A percentile compares a stretch with the other conserved stretches of the same genome.
These are phyloP conservation scores for Penicillium verhagenii DNA, from an alignment of 495 filamentous ascomycete species.

Conservation along the genomic window DNA sequence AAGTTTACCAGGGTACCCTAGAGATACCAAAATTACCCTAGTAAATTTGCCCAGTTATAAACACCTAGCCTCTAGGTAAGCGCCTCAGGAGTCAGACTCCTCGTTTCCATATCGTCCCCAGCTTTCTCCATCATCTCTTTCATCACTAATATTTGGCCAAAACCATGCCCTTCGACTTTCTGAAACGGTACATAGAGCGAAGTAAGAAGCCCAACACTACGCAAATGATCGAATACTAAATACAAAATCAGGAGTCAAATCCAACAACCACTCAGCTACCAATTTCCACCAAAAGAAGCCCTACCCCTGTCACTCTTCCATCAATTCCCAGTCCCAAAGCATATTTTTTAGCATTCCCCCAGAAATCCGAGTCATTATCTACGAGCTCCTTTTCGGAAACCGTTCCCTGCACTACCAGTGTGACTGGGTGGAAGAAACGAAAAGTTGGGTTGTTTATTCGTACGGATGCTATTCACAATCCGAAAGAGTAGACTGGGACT, in stretches of 20 bases:
- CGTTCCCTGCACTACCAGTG: neutral
- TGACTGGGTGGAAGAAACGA: neutral
- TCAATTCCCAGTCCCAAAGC: conserved; percentile 3
- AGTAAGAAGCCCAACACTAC: no score
- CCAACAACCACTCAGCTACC: no score
- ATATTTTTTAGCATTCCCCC: neutral
- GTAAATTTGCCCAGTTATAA: neutral
- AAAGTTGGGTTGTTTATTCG: neutral
- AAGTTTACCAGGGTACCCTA: neutral
- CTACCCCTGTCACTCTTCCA: neutral
- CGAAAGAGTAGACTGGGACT: neutral
- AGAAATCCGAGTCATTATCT: conserved; percentile 2
- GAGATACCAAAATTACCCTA: neutral
- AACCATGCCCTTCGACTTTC: neutral
- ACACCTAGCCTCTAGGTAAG: no score
- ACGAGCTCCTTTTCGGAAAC: conserved; percentile 4
- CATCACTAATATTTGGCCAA: neutral
- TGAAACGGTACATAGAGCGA: no score
- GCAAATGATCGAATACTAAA: no score
- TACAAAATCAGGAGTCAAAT: no score
- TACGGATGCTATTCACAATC: neutral
- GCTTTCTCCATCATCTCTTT: neutral
- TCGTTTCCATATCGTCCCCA: neutral
- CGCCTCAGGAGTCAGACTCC: neutral
- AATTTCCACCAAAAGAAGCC: no score